Evolutionary conservation across 108 stramenopile species (phyloP).

Genomic region (Nannochloropsis gaditana): DNA sequence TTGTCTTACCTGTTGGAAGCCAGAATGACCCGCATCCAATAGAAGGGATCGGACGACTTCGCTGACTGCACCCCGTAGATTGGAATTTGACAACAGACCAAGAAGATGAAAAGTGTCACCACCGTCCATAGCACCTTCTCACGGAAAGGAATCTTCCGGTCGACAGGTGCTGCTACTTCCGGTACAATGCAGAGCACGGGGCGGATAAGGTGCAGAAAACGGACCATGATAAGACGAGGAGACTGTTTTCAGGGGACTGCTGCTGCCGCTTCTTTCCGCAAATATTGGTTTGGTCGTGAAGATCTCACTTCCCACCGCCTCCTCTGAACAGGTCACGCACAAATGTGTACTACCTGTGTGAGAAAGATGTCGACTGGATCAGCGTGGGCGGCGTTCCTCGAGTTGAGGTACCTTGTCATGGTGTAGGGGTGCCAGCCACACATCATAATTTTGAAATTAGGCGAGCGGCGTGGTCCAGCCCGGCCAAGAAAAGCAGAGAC

Average conservation of each 20-base stretch:
- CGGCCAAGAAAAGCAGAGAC: too few relatives aligned
- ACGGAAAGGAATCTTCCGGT: conserved; percentile 98
- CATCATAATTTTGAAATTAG: neutral
- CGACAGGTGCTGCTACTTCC: conserved; percentile 82
- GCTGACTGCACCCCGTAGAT: conserved; percentile 94
- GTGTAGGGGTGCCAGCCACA: neutral
- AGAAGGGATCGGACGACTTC: conserved; percentile 98
- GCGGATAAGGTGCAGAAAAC: conserved; percentile 92
- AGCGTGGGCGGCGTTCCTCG: neutral
- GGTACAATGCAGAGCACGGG: conserved; percentile 97
- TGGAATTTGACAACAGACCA: conserved; percentile 98
- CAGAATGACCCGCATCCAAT: conserved; percentile 99
- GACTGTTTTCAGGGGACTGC: neutral
- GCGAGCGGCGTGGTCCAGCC: neutral
- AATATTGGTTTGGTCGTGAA: conserved; percentile 4
- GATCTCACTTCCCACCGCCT: conserved; percentile 6
- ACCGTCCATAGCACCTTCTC: conserved; percentile 98
- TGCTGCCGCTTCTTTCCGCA: neutral
- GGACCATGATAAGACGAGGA: neutral
- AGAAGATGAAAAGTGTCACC: conserved; percentile 97
- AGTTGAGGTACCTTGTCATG: neutral
- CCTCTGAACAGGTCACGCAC: conserved; percentile 1
- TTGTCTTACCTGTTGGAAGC: conserved; percentile 80
- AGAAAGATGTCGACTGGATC: neutral
- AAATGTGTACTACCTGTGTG: neutral